These are phyloP conservation scores for Fusarium sp. DNA, from an alignment of 2,329 filamentous ascomycete genomes.

Conservation along the genomic window DNA sequence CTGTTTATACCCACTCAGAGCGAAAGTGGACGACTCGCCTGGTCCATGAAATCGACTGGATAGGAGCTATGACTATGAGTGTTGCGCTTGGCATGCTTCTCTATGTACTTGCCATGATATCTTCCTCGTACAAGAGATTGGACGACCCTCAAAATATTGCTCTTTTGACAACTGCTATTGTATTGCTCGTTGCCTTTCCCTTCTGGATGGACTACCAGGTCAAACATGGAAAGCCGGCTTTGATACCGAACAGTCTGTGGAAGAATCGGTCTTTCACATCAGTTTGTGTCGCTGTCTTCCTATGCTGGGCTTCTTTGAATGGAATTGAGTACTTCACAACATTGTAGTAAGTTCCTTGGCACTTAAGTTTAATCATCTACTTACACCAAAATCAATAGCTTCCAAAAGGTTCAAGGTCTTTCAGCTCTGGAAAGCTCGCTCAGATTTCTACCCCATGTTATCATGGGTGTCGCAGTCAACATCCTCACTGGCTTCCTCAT, in stretches of 20 bases:
- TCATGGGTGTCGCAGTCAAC: slow-evolving; percentile 60
- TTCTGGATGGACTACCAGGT: slow-evolving; percentile 68
- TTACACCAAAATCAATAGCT: slow-evolving; percentile 51
- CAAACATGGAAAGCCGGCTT: slow-evolving; percentile 60
- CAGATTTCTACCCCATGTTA: slow-evolving; percentile 61
- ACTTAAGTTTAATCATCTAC: not conserved
- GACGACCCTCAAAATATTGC: slow-evolving; percentile 57
- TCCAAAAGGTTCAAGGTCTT: slow-evolving; percentile 62
- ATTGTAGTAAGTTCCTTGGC: slow-evolving; percentile 56
- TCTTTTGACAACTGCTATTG: slow-evolving; percentile 59
- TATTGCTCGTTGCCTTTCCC: slow-evolving; percentile 63
- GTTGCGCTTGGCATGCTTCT: slow-evolving; percentile 62
- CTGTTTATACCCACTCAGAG: slow-evolving; percentile 38
- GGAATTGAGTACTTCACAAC: slow-evolving; percentile 63
- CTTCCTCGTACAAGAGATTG: slow-evolving; percentile 56
- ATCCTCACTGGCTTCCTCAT: slow-evolving; percentile 59
- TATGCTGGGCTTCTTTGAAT: slow-evolving; percentile 62
- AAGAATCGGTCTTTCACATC: slow-evolving; percentile 66
- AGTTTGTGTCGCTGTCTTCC: slow-evolving; percentile 65
- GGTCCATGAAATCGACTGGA: slow-evolving; percentile 65
- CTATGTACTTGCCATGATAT: slow-evolving; percentile 64
- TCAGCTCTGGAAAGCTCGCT: slow-evolving; percentile 62
- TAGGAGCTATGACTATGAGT: slow-evolving; percentile 62
- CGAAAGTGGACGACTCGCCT: slow-evolving; percentile 48
- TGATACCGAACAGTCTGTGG: slow-evolving; percentile 74